Evolutionary conservation across 495 filamentous ascomycete genomes (phyloP), one percentile per base, ranked within the genome.

Genomic region (Recurvomyces mirabilis): DNA sequence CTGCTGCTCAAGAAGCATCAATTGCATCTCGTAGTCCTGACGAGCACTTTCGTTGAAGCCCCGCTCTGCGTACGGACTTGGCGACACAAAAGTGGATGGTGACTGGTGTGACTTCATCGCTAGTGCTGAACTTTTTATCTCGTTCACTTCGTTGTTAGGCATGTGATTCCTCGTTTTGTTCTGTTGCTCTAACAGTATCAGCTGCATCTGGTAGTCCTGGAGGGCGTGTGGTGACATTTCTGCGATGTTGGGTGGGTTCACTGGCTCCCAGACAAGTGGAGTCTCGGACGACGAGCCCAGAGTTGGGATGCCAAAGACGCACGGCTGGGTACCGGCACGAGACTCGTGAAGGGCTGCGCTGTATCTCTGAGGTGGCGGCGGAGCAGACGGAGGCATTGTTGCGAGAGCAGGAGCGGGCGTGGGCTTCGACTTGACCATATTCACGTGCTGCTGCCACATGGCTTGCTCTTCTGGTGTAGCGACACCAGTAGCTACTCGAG

Each of bases 11-110:
- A 95, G 77, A 40, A 96, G 64, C 88, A 94, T 94, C 57, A 96
- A 69, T 57, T 96, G 89, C 89, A 94, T 93, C 65, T 96, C 89
- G 62, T 94, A 95, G 60, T 95, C 91, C 61, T 94, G 87, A 37
- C 95, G 71, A 29, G 88, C 91, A 62, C 93, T 87, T 55, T 89
- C 93, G 4, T 6, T 5, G n/a, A n/a, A n/a, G n/a, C n/a, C n/a
- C n/a, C n/a, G n/a, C 9, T 20, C 15, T 18, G 36, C 9, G 9
- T 9, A 22, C 9, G 36, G 10, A 11, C 5, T 19, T 6, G 6
- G 15, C 36, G 18, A 17, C n/a, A 21, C 6, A 20, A 20, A 23
- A 12, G 19, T 5, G 15, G 7, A 4, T 6, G 15, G 12, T 12
- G 36, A 19, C 7, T 5, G 5, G 20, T 22, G n/a, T 5, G 19